Conservation (phyloP, 192 early-diverging fungal genomes). For the Linderina pennispora region DNA sequence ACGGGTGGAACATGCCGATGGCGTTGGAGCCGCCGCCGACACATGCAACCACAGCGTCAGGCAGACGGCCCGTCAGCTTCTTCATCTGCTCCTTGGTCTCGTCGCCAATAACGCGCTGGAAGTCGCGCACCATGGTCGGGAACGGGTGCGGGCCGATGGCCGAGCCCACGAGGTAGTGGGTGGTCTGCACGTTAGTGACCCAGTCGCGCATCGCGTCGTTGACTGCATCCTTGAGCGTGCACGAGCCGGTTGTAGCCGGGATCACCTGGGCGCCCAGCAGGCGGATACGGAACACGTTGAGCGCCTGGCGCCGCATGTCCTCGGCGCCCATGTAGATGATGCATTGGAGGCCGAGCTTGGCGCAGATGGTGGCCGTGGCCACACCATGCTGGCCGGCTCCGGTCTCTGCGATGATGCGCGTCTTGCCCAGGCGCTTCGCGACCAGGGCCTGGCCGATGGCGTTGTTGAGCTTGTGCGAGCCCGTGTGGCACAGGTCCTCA, state of each 20-base stretch:
- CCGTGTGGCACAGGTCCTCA: conserved; percentile 98
- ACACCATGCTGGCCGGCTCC: conserved; percentile 99
- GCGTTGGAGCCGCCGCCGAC: conserved; percentile 97
- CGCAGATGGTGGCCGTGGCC: conserved; percentile 95
- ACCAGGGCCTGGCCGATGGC: conserved; percentile 91
- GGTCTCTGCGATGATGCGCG: conserved; percentile 96
- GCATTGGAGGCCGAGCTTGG: conserved; percentile 96
- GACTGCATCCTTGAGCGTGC: conserved; percentile 95
- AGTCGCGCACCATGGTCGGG: conserved; percentile 94
- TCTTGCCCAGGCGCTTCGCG: conserved; percentile 93
- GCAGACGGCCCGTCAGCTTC: conserved; percentile 73
- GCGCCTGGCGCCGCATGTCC: conserved; percentile 86
- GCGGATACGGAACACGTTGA: conserved; percentile 95
- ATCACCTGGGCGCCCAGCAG: conserved; percentile 92
- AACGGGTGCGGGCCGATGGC: conserved; percentile 98
- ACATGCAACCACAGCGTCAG: conserved; percentile 91
- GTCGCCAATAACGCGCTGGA: conserved; percentile 94
- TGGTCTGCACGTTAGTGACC: conserved; percentile 91
- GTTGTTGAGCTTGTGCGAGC: conserved; percentile 99
- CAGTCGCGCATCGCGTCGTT: conserved; percentile 99
- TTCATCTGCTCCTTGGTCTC: conserved; percentile 85
- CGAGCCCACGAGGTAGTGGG: conserved; percentile 95
- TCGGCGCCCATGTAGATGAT: conserved; percentile 98
- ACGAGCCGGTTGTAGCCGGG: conserved; percentile 66
- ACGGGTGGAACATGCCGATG: conserved; percentile 97